Evolutionary conservation across 2,329 filamentous ascomycete species (phyloP).

Genomic region (Aspergillus puulaauensis): DNA sequence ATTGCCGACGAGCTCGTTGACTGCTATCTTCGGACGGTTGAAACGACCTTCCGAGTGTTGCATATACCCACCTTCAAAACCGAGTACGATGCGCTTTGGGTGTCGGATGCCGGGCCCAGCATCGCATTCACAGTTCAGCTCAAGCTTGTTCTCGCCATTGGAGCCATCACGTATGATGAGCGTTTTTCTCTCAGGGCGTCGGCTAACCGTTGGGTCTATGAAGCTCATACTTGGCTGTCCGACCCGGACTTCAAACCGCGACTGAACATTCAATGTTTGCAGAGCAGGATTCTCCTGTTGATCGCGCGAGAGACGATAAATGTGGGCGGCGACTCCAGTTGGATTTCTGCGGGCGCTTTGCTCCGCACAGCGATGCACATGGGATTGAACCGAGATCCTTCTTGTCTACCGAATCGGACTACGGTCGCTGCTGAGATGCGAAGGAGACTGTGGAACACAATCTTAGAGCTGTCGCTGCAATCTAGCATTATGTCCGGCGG

Average conservation of each 20-base stretch:
- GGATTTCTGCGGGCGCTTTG: slow-evolving; percentile 39
- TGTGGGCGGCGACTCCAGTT: slow-evolving; percentile 36
- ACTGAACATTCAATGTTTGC: slow-evolving; percentile 52
- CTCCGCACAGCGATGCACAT: slow-evolving; percentile 41
- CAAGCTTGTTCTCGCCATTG: slow-evolving; percentile 60
- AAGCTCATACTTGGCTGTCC: slow-evolving; percentile 56
- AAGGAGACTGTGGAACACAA: slow-evolving; percentile 31
- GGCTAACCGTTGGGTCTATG: slow-evolving; percentile 57
- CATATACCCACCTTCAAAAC: slow-evolving; percentile 57
- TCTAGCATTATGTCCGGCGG: slow-evolving; percentile 37
- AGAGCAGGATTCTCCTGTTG: slow-evolving; percentile 42
- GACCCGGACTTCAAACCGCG: slow-evolving; percentile 55
- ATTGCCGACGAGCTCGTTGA: slow-evolving; percentile 53
- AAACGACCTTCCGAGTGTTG: slow-evolving; percentile 56
- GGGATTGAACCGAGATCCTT: slow-evolving; percentile 43
- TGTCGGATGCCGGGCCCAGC: slow-evolving; percentile 25
- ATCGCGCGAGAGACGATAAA: slow-evolving; percentile 37
- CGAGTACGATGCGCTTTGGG: slow-evolving; percentile 58
- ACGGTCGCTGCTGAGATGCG: slow-evolving; percentile 26
- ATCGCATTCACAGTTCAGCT: slow-evolving; percentile 54
- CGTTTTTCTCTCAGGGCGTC: slow-evolving; percentile 50
- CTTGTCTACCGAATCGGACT: slow-evolving; percentile 25
- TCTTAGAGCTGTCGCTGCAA: slow-evolving; percentile 39
- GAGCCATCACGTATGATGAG: slow-evolving; percentile 52
- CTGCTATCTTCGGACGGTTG: slow-evolving; percentile 55